Conservation (phyloP, 208 protist species). For the Trypanosoma mega region DNA sequence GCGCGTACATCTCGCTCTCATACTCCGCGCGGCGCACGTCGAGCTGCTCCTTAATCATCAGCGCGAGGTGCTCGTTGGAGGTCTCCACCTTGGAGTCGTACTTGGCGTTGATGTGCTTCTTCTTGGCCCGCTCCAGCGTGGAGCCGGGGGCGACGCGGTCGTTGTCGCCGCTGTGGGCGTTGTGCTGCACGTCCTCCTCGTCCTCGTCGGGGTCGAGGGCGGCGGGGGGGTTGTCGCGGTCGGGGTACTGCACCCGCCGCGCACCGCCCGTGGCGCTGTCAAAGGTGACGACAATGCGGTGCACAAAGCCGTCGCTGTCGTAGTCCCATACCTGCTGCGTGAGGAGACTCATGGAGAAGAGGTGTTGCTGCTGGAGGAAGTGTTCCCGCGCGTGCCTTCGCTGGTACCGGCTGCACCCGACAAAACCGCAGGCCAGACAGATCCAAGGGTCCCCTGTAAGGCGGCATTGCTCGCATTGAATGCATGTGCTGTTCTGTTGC, state of each 20-base stretch:
- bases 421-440: conserved; percentile 90
- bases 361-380: conserved; percentile 54
- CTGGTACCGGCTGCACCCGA: conserved; percentile 92
- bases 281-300: conserved; percentile 72
- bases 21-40: conserved; percentile 58
- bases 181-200: too few species aligned
- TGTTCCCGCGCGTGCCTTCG: conserved; percentile 89
- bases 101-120: conserved; percentile 79
- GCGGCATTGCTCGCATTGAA: conserved; percentile 69
- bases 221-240: conserved; percentile 41
- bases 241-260: conserved; percentile 70
- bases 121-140: conserved; percentile 40
- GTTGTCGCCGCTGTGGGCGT: conserved; percentile 28
- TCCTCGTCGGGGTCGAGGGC: conserved; percentile 6
- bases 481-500: conserved; percentile 15
- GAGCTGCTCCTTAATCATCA: conserved; percentile 77
- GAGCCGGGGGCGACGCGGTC: conserved; percentile 9
- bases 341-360: conserved; percentile 88
- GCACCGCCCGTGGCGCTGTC: conserved; percentile 57
- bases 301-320: conserved; percentile 86
- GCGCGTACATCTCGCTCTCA: conserved; percentile 28
- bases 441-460: conserved; percentile 83
- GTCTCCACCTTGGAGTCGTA: conserved; percentile 75
- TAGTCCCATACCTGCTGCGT: conserved; percentile 95
- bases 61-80: conserved; percentile 71